These are phyloP conservation scores for Trebouxiophyceae sp. DNA, from an alignment of 163 green algal genomes.

Conservation along the genomic window DNA sequence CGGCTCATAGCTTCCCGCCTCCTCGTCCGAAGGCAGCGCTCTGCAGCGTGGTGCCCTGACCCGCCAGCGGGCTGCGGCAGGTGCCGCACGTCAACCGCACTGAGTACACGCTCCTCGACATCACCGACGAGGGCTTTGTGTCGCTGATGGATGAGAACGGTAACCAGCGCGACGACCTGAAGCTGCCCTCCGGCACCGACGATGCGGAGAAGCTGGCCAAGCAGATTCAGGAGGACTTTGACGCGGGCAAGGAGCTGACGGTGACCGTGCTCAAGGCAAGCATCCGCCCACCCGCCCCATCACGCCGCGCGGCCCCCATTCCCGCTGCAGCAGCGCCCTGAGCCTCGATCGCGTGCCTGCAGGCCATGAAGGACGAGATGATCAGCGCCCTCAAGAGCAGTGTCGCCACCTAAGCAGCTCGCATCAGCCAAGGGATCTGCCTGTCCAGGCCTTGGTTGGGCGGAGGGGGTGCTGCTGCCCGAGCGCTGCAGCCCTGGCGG, in stretches of 20 bases:
- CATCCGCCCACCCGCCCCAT: too few relatives aligned
- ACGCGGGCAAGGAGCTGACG: slow-evolving; percentile 86
- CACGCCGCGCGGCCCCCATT: not conserved
- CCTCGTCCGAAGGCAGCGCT: too few relatives aligned
- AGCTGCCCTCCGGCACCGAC: slow-evolving; percentile 85
- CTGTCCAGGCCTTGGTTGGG: too few relatives aligned
- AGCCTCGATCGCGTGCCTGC: not conserved
- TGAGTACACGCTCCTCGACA: slow-evolving; percentile 95
- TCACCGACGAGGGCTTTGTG: slow-evolving; percentile 95
- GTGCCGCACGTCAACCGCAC: slow-evolving; percentile 83
- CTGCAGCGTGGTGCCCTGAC: too few relatives aligned
- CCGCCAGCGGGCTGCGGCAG: slow-evolving; percentile 48
- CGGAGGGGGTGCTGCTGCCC: too few relatives aligned
- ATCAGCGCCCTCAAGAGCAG: slow-evolving; percentile 62
- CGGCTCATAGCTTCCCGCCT: too few relatives aligned
- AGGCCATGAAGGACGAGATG: slow-evolving; percentile 80
- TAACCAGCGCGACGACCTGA: slow-evolving; percentile 93
- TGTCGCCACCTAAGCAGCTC: too few relatives aligned
- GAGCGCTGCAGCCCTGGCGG: too few relatives aligned
- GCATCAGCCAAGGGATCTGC: too few relatives aligned
- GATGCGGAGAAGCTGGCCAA: slow-evolving; percentile 80
- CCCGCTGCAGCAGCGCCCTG: not conserved
- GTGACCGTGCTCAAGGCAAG: slow-evolving; percentile 87
- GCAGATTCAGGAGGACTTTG: slow-evolving; percentile 79
- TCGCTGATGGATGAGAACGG: slow-evolving; percentile 84